Evolutionary conservation across 2,329 filamentous ascomycete species (phyloP), one percentile per base, ranked within the genome.

Genomic region (Mycosphaerella sp.): DNA sequence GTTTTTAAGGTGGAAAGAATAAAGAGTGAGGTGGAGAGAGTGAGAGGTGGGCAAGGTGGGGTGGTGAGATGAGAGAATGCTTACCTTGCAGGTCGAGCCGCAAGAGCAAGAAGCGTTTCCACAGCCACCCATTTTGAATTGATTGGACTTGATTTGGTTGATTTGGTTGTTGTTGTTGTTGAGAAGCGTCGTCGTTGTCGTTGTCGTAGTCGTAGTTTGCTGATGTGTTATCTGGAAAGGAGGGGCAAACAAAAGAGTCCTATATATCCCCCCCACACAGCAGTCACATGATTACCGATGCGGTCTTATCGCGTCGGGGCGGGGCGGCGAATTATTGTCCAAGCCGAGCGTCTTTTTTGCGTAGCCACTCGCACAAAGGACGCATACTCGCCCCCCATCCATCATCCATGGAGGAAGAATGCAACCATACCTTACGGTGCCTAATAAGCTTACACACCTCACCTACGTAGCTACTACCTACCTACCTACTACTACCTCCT

Each of bases 51-150:
- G 14, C 14, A 17, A 17, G 14, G 14, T 17, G 14, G 14, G 14
- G 14, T 17, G 14, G 14, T 17, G 14, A 17, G 14, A 17, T 17
- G 14, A 17, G 14, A 17, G 14, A 17, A 17, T 4, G 17, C 48
- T 44, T 32, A 51, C 48, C 48, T 51, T 51, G 48, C 55, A 50
- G 66, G 64, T 66, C 54, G 57, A 60, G 55, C 60, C 53, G 65
- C 65, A 67, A 29, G 64, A 60, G 65, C 65, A 67, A 45, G 58
- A 59, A 43, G 64, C 53, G 61, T 67, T 67, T 43, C 65, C 66
- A 57, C 66, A 68, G 64, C 65, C 65, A 54, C 62, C 64, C 66
- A 68, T 68, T 49, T 53, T 66, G 62, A 55, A 54, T 53, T 45
- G 12, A 31, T 32, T 53, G 31, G 34, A 52, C 36, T 39, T 44